Evolutionary conservation across 2,329 filamentous ascomycete genomes (phyloP), one percentile per base, ranked within the genome.

Genomic region (Aspergillus pseudonomiae): DNA sequence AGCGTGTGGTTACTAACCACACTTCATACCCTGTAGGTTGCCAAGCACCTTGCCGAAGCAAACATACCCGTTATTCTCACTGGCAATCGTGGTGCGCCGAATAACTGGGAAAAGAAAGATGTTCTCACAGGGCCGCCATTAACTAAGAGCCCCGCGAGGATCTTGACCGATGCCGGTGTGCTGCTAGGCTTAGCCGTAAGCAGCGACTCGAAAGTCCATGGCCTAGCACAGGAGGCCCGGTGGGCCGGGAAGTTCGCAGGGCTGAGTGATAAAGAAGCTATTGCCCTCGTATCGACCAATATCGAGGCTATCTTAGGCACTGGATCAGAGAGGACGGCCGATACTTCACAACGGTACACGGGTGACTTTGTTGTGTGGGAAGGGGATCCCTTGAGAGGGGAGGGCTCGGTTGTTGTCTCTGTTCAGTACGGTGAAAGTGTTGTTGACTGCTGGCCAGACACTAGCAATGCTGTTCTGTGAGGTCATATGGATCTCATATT

Each of bases 1-100:
- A 6, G 4, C 12, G 16, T 4, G 1, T 26, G 12, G 1, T 24
- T 46, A 12, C 11, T 46, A 46, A 26, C 3, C 45, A 21, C 16
- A 16, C 14, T 26, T 7, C n/a, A 12, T 21, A 5, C n/a, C 1
- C n/a, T 46, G 14, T 16, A 58, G 52, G 56, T 64, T 26, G 60
- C 76, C 71, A 81, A 21, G 88, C 86, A 0, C 30, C 73, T 82
- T 4, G 79, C 80, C 5, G 68, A 70, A 28, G 75, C 78, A n/a
- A 69, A 71, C 19, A 78, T 83, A 30, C 76, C 81, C 3, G 70
- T 82, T n/a, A 81, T 84, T 28, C 71, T 83, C 3, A 78, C 78
- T n/a, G 74, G 72, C 16, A 75, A 74, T 46, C 77, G 78, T 3
- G 72, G 74, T 1, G 77, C 67, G 0, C 67, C 70, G 14, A 71